Percentiles rank a stretch among this genome's conserved stretches.
Evolutionary conservation across 768 basidiomycete genomes (phyloP).

Genomic region (Phylloporus sp.): DNA sequence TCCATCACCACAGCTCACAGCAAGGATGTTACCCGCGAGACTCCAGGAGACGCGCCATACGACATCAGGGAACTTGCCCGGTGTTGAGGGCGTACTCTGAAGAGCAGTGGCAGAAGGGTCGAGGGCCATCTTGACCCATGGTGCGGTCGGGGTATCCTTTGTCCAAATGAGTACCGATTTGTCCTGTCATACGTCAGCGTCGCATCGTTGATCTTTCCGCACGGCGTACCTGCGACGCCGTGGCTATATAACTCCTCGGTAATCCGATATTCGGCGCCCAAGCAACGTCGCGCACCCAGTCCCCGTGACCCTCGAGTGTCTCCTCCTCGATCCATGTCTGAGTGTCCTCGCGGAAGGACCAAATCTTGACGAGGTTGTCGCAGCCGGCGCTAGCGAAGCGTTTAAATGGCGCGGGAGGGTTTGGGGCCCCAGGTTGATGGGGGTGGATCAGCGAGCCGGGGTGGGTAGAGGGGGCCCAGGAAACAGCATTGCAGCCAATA

Average conservation of each 20-base stretch:
- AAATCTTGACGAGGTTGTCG: conserved; percentile 92
- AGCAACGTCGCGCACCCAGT: conserved; percentile 99
- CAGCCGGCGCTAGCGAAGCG: conserved; percentile 95
- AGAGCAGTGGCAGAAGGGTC: conserved; percentile 58
- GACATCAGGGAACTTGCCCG: conserved; percentile 91
- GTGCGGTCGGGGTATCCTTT: conserved; percentile 65
- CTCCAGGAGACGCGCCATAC: conserved; percentile 99
- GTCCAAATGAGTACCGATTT: conserved; percentile 91
- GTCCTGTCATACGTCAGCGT: conserved; percentile 46
- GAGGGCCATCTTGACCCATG: conserved; percentile 78
- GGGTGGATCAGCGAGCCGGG: conserved; percentile 82
- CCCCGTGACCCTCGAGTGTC: conserved; percentile 83
- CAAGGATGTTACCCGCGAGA: conserved; percentile 90
- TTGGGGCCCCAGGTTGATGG: conserved; percentile 39
- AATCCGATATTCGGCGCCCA: conserved; percentile 98
- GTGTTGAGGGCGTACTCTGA: conserved; percentile 39
- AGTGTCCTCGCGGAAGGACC: conserved; percentile 83
- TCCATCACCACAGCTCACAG: conserved; percentile 95
- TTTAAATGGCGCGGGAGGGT: conserved; percentile 59
- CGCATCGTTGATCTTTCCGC: not conserved
- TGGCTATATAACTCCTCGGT: conserved; percentile 91
- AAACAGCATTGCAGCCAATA: conserved; percentile 94
- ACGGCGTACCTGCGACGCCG: conserved; percentile 72
- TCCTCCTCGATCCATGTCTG: conserved; percentile 92
- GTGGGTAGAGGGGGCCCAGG: conserved; percentile 91